phyloP scores from a whole-genome alignment of 352 stramenopile species.

The Globisporangium orthogonon region DNA sequence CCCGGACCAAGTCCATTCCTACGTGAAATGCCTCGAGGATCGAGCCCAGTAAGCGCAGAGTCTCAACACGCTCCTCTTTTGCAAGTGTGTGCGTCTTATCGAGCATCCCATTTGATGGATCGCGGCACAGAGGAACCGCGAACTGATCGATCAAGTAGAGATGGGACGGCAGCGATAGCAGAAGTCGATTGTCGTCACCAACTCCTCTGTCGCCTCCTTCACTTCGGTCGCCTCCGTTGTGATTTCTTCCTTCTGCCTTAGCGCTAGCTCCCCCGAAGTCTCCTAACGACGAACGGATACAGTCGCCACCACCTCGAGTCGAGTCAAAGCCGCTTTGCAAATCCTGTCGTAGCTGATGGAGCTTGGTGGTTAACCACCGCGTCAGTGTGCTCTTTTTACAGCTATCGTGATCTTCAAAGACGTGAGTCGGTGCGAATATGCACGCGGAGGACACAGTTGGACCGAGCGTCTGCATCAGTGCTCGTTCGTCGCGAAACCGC shows the following conservation, averaged over 20 bases:
- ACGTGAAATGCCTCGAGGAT: conserved; percentile 20
- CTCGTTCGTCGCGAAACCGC: conserved; percentile 29
- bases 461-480: conserved; percentile 15
- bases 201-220: background rate
- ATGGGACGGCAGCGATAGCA: conserved; percentile 29
- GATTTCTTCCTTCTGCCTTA: background rate
- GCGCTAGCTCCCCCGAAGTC: background rate
- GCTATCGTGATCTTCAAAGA: conserved; percentile 9
- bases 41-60: conserved; percentile 14
- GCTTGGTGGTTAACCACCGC: conserved; percentile 27
- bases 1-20: conserved; percentile 17
- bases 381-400: conserved; percentile 17
- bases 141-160: conserved; percentile 16
- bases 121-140: conserved; percentile 11
- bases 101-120: conserved; percentile 5
- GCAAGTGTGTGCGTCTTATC: background rate
- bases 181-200: conserved; percentile 12
- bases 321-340: conserved; percentile 15
- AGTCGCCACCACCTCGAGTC: background rate
- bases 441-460: conserved; percentile 4
- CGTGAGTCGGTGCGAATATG: conserved; percentile 15
- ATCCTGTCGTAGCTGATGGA: conserved; percentile 33
- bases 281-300: background rate
- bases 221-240: background rate
- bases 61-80: conserved; percentile 17